Evolutionary conservation across 306 rosid species (phyloP).

Genomic region (Cucumis hystrix): DNA sequence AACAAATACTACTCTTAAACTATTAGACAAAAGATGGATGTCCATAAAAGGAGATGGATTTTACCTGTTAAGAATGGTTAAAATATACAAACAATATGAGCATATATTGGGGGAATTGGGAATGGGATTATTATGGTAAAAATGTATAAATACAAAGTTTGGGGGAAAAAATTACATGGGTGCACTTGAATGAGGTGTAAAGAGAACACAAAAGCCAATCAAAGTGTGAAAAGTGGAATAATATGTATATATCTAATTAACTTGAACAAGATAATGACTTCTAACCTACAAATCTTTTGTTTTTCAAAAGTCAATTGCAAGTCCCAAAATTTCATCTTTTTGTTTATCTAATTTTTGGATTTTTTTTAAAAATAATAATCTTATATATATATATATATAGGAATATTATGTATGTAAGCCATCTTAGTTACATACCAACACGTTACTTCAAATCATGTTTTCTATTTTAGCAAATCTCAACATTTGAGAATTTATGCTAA

Average conservation of each 20-base stretch:
- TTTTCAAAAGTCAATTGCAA: not conserved
- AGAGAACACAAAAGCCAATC: not conserved
- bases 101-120: not conserved
- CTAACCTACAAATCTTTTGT: not conserved
- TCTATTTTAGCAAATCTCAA: not conserved
- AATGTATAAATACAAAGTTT: not conserved
- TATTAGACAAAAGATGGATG: not conserved
- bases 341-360: not conserved
- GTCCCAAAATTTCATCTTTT: not conserved
- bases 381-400: not conserved
- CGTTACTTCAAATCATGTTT: constrained; percentile 7
- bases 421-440: constrained; percentile 2
- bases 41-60: not conserved
- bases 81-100: not conserved
- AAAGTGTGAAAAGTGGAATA: not conserved
- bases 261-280: not conserved
- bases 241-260: no score
- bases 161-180: not conserved
- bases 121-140: not conserved
- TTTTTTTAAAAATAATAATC: no score
- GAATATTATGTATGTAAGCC: constrained; percentile 8
- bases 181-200: not conserved
- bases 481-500: constrained; percentile 1
- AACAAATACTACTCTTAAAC: no score
- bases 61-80: not conserved